phyloP scores from a whole-genome alignment of 768 basidiomycete genomes.

The Kwoniella pini region DNA sequence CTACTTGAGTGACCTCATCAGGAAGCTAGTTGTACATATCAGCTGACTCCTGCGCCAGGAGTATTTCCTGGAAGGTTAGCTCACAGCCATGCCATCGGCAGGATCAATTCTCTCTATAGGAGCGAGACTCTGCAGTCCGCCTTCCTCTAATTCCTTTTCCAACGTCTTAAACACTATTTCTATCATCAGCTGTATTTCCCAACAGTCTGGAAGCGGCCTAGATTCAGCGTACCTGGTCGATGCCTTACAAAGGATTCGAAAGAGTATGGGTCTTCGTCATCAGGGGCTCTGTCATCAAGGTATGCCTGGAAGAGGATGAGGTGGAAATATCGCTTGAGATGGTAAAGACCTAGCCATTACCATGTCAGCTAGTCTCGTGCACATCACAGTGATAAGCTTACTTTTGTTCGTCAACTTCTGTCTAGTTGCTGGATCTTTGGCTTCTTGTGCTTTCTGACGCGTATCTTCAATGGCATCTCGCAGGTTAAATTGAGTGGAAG shows the following conservation, averaged over 20 bases:
- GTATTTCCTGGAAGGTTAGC: neutral
- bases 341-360: constrained; percentile 64
- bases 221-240: constrained; percentile 68
- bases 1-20: constrained; percentile 86
- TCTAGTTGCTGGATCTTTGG: constrained; percentile 70
- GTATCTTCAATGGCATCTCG: constrained; percentile 85
- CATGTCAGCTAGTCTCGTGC: constrained; percentile 16
- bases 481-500: constrained; percentile 77
- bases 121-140: constrained; percentile 75
- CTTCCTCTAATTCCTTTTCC: constrained; percentile 78
- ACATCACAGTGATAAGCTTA: constrained; percentile 42
- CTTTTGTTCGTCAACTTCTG: constrained; percentile 71
- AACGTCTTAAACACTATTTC: constrained; percentile 85
- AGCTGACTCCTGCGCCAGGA: neutral
- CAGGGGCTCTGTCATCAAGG: constrained; percentile 74
- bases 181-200: neutral
- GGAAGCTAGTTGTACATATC: constrained; percentile 58
- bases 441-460: constrained; percentile 73
- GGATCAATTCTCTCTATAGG: constrained; percentile 67
- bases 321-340: constrained; percentile 79
- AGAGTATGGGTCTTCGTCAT: constrained; percentile 59
- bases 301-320: constrained; percentile 89
- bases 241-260: constrained; percentile 81
- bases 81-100: constrained; percentile 49
- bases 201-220: neutral